These are phyloP conservation scores for Saccharomyces hybrid DNA, from an alignment of 1,139 yeast species.

Conservation along the genomic window DNA sequence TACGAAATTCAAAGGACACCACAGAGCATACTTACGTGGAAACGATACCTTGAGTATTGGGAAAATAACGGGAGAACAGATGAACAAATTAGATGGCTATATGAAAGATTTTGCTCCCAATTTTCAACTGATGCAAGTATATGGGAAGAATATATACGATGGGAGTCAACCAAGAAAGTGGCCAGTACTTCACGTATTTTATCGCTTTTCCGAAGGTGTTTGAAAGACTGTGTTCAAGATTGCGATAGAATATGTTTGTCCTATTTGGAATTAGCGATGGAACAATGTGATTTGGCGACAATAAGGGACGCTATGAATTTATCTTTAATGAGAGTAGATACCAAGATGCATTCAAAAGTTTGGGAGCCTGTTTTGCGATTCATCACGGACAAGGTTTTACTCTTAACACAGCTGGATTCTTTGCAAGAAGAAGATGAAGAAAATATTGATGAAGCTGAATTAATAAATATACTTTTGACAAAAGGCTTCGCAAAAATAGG, in stretches of 20 bases:
- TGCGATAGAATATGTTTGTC: conserved; percentile 47
- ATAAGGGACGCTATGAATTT: conserved; percentile 46
- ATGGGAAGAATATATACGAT: conserved; percentile 22
- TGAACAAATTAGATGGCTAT: conserved; percentile 24
- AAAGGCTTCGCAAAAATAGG: neutral
- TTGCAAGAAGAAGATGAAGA: conserved; percentile 33
- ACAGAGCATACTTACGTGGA: conserved; percentile 21
- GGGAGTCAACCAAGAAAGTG: conserved; percentile 5
- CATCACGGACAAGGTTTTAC: conserved; percentile 38
- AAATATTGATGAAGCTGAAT: conserved; percentile 3
- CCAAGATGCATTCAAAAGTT: conserved; percentile 47
- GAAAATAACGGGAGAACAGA: conserved; percentile 11
- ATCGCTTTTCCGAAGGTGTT: conserved; percentile 41
- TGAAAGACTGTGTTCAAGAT: conserved; percentile 40
- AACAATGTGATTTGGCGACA: conserved; percentile 36
- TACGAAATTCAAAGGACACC: conserved; percentile 26
- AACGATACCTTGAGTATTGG: conserved; percentile 24
- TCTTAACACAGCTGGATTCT: conserved; percentile 29
- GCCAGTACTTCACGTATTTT: neutral
- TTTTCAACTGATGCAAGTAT: conserved; percentile 14
- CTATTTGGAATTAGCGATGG: conserved; percentile 43
- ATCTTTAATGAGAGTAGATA: conserved; percentile 42
- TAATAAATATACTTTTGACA: neutral
- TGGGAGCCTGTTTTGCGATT: conserved; percentile 48
- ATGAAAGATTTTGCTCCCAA: conserved; percentile 23